Evolutionary conservation across 1,139 yeast genomes (phyloP).

Genomic region (Yamadazyma sp.): DNA sequence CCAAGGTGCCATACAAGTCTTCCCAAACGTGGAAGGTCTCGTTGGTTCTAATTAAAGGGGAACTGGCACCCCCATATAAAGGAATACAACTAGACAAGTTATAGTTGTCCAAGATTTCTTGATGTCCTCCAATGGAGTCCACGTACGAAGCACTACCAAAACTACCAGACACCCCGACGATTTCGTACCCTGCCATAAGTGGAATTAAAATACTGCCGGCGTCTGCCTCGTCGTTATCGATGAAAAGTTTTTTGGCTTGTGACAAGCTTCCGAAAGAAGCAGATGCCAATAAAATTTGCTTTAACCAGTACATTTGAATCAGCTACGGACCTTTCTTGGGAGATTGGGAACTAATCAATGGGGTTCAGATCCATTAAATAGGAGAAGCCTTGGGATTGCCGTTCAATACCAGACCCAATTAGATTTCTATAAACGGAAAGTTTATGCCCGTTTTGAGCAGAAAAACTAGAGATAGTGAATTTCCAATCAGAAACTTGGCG

Average conservation of each 20-base stretch:
- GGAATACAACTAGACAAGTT: constrained; percentile 38
- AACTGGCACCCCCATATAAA: constrained; percentile 35
- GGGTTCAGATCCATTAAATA: too few species aligned
- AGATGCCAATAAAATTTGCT: neutral
- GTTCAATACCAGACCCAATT: too few species aligned
- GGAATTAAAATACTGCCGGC: constrained; percentile 36
- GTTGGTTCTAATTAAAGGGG: constrained; percentile 35
- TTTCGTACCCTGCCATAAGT: constrained; percentile 35
- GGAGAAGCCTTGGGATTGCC: too few species aligned
- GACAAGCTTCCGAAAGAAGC: constrained; percentile 5
- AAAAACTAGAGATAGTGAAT: too few species aligned
- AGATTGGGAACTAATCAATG: too few species aligned
- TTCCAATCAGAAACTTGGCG: too few species aligned
- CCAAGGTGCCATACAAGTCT: constrained; percentile 33
- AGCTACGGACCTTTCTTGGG: too few species aligned
- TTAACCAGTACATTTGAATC: neutral
- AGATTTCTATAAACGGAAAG: too few species aligned
- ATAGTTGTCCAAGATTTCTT: constrained; percentile 24
- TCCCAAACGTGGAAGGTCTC: constrained; percentile 40
- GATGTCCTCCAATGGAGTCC: constrained; percentile 33
- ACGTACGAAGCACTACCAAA: constrained; percentile 38
- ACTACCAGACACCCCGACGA: constrained; percentile 37
- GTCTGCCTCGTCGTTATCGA: constrained; percentile 39
- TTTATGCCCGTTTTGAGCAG: too few species aligned
- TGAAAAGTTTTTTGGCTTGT: constrained; percentile 28